Evolutionary conservation across 306 rosid genomes (phyloP), one percentile per base, ranked within the genome.

Genomic region (Corylus heterophylla): DNA sequence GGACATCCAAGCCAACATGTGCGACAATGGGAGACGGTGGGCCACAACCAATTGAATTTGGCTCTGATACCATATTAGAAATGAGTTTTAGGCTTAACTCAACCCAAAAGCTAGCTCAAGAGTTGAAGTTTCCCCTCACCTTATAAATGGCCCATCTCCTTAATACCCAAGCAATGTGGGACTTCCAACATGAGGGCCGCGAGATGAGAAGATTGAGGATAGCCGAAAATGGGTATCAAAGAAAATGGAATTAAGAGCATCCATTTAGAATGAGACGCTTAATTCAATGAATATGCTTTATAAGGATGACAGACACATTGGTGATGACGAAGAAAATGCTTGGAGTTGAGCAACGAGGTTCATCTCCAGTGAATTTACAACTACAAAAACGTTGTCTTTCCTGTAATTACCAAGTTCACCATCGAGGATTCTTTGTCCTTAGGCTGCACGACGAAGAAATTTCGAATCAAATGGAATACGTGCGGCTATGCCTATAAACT

Each of bases 281-380:
- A 74, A 59, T 12, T 42, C 39, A 44, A 63, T 45, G 67, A 47
- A 50, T 25, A 35, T 91, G 87, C 62, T 82, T 80, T 74, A 22
- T 92, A 3, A 90, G 79, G 87, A 69, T 51, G 78, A 74, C 22
- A 2, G 76, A 74, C 20, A 2, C 85, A 73, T 81, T 37, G 83
- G 80, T 72, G 85, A 54, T 67, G 88, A 80, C 84, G 79, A 80
- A 56, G 86, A 74, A 79, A 58, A 82, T 80, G 76, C 39, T 77
- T 12, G 45, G 29, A 78, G 78, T 56, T 22, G 61, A 78, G 79
- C 74, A 58, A 76, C 58, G 61, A 74, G 75, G 72, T 35, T 76
- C 20, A 71, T 76, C 49, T 73, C 54, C 52, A 69, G 80, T 8
- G 27, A 70, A 50, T 59, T 27, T 71, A 78, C 82, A 71, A 70